Evolutionary conservation across 1,284 basidiomycete species (phyloP).

Genomic region (Ustilago curta): DNA sequence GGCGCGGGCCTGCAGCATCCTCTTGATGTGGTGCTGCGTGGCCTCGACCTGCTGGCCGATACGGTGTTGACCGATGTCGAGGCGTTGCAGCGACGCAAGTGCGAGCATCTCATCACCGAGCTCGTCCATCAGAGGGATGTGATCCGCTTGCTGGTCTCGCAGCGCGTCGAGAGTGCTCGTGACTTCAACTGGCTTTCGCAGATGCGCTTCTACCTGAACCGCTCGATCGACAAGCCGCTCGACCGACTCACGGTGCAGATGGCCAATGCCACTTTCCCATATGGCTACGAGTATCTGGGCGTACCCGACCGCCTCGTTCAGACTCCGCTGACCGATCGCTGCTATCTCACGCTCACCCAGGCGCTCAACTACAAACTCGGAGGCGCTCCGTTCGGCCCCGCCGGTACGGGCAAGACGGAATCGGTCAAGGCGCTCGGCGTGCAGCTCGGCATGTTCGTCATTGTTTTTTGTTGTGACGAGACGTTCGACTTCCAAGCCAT

Average conservation of each 20-base stretch:
- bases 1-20: slow-evolving; percentile 76
- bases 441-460: slow-evolving; percentile 94
- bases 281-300: slow-evolving; percentile 98
- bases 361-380: slow-evolving; percentile 94
- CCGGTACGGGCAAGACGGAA: slow-evolving; percentile 99
- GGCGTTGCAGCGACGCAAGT: slow-evolving; percentile 91
- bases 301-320: slow-evolving; percentile 97
- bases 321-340: slow-evolving; percentile 96
- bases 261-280: slow-evolving; percentile 92
- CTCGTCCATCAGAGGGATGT: slow-evolving; percentile 98
- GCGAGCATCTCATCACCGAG: slow-evolving; percentile 98
- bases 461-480: slow-evolving; percentile 99
- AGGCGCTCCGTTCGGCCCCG: slow-evolving; percentile 96
- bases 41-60: slow-evolving; percentile 92
- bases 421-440: slow-evolving; percentile 99
- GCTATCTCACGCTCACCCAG: slow-evolving; percentile 95
- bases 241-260: slow-evolving; percentile 80
- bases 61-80: slow-evolving; percentile 90
- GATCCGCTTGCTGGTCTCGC: slow-evolving; percentile 81
- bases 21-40: slow-evolving; percentile 81
- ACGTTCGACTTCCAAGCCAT: slow-evolving; percentile 99
- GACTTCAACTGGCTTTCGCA: slow-evolving; percentile 95
- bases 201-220: slow-evolving; percentile 96
- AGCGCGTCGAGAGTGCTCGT: slow-evolving; percentile 76
- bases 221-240: slow-evolving; percentile 77